Evolutionary conservation across 306 rosid genomes (phyloP).

Genomic region (Mimosa bimucronata): DNA sequence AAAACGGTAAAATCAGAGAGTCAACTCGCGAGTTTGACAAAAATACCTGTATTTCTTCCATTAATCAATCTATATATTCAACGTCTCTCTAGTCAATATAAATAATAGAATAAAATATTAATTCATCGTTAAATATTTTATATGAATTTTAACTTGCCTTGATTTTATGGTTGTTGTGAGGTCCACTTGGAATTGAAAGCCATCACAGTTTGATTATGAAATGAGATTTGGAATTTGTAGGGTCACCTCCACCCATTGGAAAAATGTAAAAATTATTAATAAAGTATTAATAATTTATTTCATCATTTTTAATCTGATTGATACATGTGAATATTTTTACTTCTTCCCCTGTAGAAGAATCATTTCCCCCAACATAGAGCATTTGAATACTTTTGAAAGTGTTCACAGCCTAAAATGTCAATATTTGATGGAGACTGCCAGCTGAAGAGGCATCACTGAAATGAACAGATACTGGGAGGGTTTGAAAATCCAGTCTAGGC

Average conservation of each 20-base stretch:
- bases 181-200: not conserved
- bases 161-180: not conserved
- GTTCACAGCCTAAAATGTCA: constrained; percentile 2
- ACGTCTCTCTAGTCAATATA: not conserved
- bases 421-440: constrained; percentile 23
- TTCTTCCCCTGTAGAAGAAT: not conserved
- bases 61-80: not conserved
- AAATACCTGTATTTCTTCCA: not conserved
- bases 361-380: not conserved
- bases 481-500: not conserved
- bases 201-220: not conserved
- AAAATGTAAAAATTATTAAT: not conserved
- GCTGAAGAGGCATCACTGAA: constrained; percentile 5
- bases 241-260: not conserved
- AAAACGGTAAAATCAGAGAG: no score
- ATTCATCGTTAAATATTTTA: not conserved
- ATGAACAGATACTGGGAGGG: constrained; percentile 27
- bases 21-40: no score
- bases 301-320: not conserved
- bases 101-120: not conserved
- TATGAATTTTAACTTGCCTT: not conserved
- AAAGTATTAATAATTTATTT: not conserved
- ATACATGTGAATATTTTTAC: not conserved
- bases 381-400: constrained; percentile 5
- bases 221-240: not conserved